Evolutionary conservation across 768 basidiomycete species (phyloP).

Genomic region (Termitomyces sp.): DNA sequence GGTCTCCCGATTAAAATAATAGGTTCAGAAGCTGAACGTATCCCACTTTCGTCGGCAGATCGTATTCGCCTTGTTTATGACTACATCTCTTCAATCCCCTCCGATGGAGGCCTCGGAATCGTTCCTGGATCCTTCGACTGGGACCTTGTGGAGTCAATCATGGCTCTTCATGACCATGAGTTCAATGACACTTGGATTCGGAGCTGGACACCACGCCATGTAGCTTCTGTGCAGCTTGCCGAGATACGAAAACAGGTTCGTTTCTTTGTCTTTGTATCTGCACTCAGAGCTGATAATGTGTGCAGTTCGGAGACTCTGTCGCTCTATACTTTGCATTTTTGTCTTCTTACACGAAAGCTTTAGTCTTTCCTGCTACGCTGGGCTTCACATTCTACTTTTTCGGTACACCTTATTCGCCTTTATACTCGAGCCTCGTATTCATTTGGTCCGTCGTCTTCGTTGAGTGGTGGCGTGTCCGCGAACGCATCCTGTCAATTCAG

Average conservation of each 20-base stretch:
- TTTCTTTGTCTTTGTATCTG: background rate
- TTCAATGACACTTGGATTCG: constrained; percentile 80
- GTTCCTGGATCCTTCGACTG: constrained; percentile 66
- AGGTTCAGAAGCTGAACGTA: constrained; percentile 35
- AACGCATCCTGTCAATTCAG: constrained; percentile 74
- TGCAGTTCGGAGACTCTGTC: constrained; percentile 69
- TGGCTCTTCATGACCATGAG: constrained; percentile 77
- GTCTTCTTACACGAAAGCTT: constrained; percentile 72
- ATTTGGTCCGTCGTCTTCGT: constrained; percentile 84
- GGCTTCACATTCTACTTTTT: constrained; percentile 69
- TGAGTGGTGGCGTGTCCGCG: constrained; percentile 88
- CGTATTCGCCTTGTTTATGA: constrained; percentile 74
- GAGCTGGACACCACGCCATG: constrained; percentile 62
- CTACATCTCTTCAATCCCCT: constrained; percentile 59
- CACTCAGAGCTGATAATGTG: background rate
- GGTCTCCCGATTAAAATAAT: constrained; percentile 57
- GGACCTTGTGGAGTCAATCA: constrained; percentile 75
- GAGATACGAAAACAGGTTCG: constrained; percentile 65
- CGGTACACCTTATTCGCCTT: constrained; percentile 64
- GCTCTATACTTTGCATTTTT: constrained; percentile 91
- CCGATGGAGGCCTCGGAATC: constrained; percentile 85
- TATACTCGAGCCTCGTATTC: constrained; percentile 72
- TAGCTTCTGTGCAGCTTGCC: constrained; percentile 59
- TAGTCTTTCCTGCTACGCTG: constrained; percentile 68
- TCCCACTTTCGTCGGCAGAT: constrained; percentile 60